Evolutionary conservation across 192 early-diverging fungal species (phyloP), one percentile per base, ranked within the genome.

Genomic region (Rhizophagus prolifer): DNA sequence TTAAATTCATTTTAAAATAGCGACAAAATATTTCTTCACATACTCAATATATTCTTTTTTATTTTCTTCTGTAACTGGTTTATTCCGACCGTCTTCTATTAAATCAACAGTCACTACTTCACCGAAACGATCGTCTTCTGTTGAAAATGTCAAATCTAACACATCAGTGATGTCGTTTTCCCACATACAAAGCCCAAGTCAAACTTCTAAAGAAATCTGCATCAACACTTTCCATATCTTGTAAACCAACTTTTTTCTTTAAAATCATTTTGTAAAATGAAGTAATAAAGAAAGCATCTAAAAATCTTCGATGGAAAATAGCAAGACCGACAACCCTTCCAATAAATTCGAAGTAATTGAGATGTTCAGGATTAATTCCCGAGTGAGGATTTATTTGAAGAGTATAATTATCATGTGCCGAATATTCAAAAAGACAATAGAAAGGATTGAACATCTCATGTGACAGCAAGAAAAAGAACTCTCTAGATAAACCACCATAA

Each of bases 391-490:
- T 99, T 82, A 99, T 96, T 82, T 99, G 96, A 61, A 99, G 88
- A 58, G 97, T 99, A 85, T 99, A 99, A 79, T 94, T 96, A 85
- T 97, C 96, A 86, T 97, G 95, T 4, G 95, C 95, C 65, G 95
- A 96, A 85, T 98, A 99, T 84, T 99, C 95, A 76, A 99, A 99
- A 75, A 99, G 87, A 77, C 94, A 92, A 84, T 91, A 93, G 83
- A 94, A 90, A n/a, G 97, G 97, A 82, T 99, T 96, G 85, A 99
- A 99, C 95, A 99, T 97, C 80, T 97, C 95, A 83, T 99, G 95
- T 34, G 95, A 97, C 54, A 99, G 85, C 79, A 99, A 83, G 86
- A 96, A 99, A 88, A 99, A 99, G 84, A 95, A 99, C 81, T 99
- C 97, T 85, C 93, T 89, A 23, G 95, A 97, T 67, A 99, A 86